Base-by-base conservation (phyloP, 345 rosid species). In the Acer negundo region DNA sequence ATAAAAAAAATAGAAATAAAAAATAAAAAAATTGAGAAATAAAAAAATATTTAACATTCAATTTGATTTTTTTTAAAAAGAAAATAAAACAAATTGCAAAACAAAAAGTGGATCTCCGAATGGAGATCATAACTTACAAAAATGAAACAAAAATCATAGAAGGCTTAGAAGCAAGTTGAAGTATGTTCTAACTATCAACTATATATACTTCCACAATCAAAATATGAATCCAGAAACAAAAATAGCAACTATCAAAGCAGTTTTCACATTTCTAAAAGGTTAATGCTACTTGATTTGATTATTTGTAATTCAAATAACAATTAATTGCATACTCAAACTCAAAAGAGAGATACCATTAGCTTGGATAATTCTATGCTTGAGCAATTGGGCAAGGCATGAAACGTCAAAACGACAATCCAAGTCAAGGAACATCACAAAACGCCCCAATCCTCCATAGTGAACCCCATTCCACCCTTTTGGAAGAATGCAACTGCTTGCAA, bases 371-470 rank as follows among this genome's bases (percentile, higher is more conserved):
- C 93, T 89, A 80, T 69, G 80, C 72, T 77, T 83, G 20, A 94
- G 87, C 85, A 92, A 51, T n/a, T 92, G 78, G 17, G 93, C 83
- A 6, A 94, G 88, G 62, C 92, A 92, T 6, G 69, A 66, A 17
- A 89, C 72, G 62, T 94, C 93, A 31, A 94, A 90, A 10, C 93
- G 88, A 56, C 94, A 91, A 84, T 92, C 98, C 83, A 92, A 81
- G 81, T 94, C 97, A 64, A 94, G 56, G 78, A 85, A 92, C 76
- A 90, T 67, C 38, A 85, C 94, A 3, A 82, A 19, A 69, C 73
- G 88, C 72, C 86, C 96, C 56, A 85, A 80, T n/a, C 97, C 97
- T 6, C 97, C 97, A 8, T 86, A 94, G 75, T 79, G 82, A n/a
- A 88, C 75, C 9, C 91, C 91, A 5, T 84, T 85, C 97, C 97